phyloP scores from a whole-genome alignment of 805 yeast species.

The Peterozyma toletana region DNA sequence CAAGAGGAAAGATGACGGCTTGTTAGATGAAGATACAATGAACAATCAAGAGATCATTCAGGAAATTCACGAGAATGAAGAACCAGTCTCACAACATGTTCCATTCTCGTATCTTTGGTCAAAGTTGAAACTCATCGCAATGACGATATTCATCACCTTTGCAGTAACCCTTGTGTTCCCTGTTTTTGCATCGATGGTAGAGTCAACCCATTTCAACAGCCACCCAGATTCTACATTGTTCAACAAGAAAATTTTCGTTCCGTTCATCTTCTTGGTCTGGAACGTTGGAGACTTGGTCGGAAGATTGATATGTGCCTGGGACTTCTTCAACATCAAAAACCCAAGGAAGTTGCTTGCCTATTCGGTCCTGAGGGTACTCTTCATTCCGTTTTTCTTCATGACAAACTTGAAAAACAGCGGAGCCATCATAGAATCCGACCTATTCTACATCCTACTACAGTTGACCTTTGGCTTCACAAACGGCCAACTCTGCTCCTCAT shows the following conservation, averaged over 20 bases:
- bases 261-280: constrained; percentile 80
- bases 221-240: constrained; percentile 27
- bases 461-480: constrained; percentile 78
- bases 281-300: constrained; percentile 84
- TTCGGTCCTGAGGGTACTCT: constrained; percentile 45
- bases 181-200: constrained; percentile 73
- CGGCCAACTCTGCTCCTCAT: constrained; percentile 77
- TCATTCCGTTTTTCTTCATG: constrained; percentile 66
- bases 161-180: constrained; percentile 76
- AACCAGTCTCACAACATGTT: constrained; percentile 28
- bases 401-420: constrained; percentile 52
- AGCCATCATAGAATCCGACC: constrained; percentile 42
- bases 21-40: constrained; percentile 5
- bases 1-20: neutral
- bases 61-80: neutral
- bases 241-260: constrained; percentile 46
- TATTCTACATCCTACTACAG: constrained; percentile 63
- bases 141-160: constrained; percentile 69
- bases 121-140: constrained; percentile 56
- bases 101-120: constrained; percentile 55
- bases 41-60: neutral
- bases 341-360: constrained; percentile 43
- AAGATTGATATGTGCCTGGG: constrained; percentile 55
- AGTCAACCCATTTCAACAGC: constrained; percentile 34
- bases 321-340: constrained; percentile 30